Evolutionary conservation across 2,329 filamentous ascomycete genomes (phyloP).

Genomic region (Zasmidium angulare): DNA sequence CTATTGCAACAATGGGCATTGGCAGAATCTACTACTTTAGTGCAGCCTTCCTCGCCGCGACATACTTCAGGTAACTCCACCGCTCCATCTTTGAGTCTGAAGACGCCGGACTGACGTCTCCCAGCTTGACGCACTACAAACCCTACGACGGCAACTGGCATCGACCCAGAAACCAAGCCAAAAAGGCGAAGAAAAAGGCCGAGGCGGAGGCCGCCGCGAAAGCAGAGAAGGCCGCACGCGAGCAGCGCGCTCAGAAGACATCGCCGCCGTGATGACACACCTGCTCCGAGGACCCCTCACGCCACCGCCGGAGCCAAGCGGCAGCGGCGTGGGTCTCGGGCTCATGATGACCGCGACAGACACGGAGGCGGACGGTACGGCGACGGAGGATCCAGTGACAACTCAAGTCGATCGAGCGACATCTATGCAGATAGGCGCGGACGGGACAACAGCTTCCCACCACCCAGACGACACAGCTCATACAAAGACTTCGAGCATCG

Average conservation of each 20-base stretch:
- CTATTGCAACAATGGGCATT: constrained; percentile 26
- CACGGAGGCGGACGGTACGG: constrained; percentile 3
- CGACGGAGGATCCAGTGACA: neutral
- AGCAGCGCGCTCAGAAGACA: neutral
- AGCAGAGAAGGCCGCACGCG: constrained; percentile 1
- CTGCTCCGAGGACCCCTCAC: constrained; percentile 4
- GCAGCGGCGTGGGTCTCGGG: constrained; percentile 6
- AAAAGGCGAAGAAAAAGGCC: constrained; percentile 13
- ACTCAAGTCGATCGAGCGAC: neutral
- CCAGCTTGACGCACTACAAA: constrained; percentile 24
- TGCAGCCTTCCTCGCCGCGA: constrained; percentile 17
- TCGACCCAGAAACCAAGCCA: constrained; percentile 22
- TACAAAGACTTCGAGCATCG: constrained; percentile 6
- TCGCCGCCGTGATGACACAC: constrained; percentile 11
- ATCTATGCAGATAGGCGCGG: neutral
- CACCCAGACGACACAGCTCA: constrained; percentile 4
- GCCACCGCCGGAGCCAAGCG: neutral
- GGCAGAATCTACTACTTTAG: constrained; percentile 32
- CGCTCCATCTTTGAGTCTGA: too few relatives aligned
- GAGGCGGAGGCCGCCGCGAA: constrained; percentile 10
- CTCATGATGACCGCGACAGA: neutral
- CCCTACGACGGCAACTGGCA: constrained; percentile 24
- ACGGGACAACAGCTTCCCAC: neutral
- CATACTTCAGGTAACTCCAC: constrained; percentile 14
- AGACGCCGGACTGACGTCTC: too few relatives aligned